Conservation (phyloP, 2,329 filamentous ascomycete species). For the Trichophyton equinum region DNA sequence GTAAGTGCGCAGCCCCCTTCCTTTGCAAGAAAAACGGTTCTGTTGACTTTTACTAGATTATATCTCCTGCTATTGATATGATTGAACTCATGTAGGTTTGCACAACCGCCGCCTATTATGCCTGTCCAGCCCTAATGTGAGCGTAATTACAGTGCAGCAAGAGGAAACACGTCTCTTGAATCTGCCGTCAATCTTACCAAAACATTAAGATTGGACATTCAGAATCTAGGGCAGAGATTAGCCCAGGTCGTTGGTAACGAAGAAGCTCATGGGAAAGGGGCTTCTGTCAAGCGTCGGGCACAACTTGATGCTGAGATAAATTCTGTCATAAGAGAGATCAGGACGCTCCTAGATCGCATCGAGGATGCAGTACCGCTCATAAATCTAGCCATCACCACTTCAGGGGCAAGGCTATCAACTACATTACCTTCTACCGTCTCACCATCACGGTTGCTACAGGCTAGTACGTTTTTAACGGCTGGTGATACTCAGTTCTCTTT, state of each 20-base stretch:
- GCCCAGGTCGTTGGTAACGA: slow-evolving; percentile 55
- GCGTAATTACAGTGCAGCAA: slow-evolving; percentile 41
- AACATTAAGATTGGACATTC: slow-evolving; percentile 69
- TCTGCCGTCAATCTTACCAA: slow-evolving; percentile 75
- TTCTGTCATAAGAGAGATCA: slow-evolving; percentile 62
- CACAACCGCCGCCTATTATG: neutral
- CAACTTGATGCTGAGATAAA: slow-evolving; percentile 53
- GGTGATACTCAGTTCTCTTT: slow-evolving; percentile 73
- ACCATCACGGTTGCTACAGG: slow-evolving; percentile 78
- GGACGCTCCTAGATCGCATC: slow-evolving; percentile 60
- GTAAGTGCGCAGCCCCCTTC: slow-evolving; percentile 31
- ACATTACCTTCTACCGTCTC: slow-evolving; percentile 72
- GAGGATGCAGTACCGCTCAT: slow-evolving; percentile 86
- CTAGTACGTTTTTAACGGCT: slow-evolving; percentile 77
- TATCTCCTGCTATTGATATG: slow-evolving; percentile 82
- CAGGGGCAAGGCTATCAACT: slow-evolving; percentile 73
- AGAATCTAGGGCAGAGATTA: slow-evolving; percentile 62
- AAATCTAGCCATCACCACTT: slow-evolving; percentile 87
- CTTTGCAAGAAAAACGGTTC: neutral
- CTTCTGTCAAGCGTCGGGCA: slow-evolving; percentile 35
- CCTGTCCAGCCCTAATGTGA: slow-evolving; percentile 15
- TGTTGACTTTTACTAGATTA: slow-evolving; percentile 43
- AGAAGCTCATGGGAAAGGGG: slow-evolving; percentile 24
- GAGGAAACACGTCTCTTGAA: slow-evolving; percentile 69
- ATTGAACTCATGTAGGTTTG: slow-evolving; percentile 66